Percentiles rank a stretch among this genome's conserved stretches.
Conservation (phyloP, 129 eudicot genomes). For the Flaveria brownii region DNA sequence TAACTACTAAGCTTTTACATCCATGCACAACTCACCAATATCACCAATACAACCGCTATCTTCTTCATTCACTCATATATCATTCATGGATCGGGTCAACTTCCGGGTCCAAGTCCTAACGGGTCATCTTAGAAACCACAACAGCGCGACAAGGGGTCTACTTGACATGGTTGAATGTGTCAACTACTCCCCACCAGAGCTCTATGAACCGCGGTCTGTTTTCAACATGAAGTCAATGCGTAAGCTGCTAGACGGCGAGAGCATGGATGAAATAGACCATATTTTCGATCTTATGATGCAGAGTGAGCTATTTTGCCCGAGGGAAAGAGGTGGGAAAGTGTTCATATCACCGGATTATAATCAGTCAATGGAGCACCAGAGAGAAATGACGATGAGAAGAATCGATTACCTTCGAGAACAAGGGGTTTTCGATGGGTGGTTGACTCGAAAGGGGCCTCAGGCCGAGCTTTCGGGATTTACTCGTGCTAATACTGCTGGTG, state of each 20-base stretch:
- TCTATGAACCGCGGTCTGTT: conserved; percentile 34
- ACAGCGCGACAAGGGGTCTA: conserved; percentile 9
- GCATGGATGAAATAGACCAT: conserved; percentile 62
- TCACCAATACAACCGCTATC: not conserved
- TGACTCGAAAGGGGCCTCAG: conserved; percentile 46
- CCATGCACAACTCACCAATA: not conserved
- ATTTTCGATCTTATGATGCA: conserved; percentile 48
- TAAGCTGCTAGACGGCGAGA: conserved; percentile 62
- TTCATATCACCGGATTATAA: conserved; percentile 73
- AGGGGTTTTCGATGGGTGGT: conserved; percentile 67
- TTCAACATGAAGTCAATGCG: conserved; percentile 64
- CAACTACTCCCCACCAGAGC: conserved; percentile 70
- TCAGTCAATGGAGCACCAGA: conserved; percentile 80
- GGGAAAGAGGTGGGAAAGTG: conserved; percentile 54
- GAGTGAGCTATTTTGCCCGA: conserved; percentile 58
- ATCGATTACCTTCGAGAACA: conserved; percentile 44
- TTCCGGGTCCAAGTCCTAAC: conserved; percentile 57
- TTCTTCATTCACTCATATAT: not conserved
- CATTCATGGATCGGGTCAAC: conserved; percentile 48
- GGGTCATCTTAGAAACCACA: conserved; percentile 49
- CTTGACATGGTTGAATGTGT: conserved; percentile 48
- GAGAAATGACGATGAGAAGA: conserved; percentile 76
- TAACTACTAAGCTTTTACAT: not conserved
- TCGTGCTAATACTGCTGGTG: conserved; percentile 42
- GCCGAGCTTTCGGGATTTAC: conserved; percentile 53